Conservation (phyloP, 2,329 filamentous ascomycete genomes). For the Pseudogymnoascus sp. region DNA sequence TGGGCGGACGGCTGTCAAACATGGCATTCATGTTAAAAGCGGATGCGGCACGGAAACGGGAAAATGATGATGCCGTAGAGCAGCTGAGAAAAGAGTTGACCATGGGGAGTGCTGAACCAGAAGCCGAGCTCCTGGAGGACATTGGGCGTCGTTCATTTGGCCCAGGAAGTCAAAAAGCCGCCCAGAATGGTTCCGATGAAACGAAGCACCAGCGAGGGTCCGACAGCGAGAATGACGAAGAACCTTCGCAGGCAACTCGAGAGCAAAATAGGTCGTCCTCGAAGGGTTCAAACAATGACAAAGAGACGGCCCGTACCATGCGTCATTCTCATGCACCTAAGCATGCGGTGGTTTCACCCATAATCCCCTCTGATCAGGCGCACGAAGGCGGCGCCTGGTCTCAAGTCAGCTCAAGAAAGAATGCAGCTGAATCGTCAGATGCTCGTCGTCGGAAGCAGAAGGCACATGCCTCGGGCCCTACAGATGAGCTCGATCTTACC, state of each 20-base stretch:
- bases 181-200: slow-evolving; percentile 34
- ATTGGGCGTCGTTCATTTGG: slow-evolving; percentile 66
- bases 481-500: slow-evolving; percentile 26
- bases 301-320: background rate
- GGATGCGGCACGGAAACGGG: slow-evolving; percentile 66
- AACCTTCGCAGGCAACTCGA: background rate
- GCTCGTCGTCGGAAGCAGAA: slow-evolving; percentile 26
- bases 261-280: background rate
- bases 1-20: slow-evolving; percentile 60
- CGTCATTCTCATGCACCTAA: background rate
- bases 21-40: slow-evolving; percentile 96
- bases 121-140: slow-evolving; percentile 44
- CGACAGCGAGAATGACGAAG: slow-evolving; percentile 34
- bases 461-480: slow-evolving; percentile 22
- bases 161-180: slow-evolving; percentile 31
- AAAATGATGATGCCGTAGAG: slow-evolving; percentile 69
- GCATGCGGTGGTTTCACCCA: background rate
- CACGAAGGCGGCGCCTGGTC: slow-evolving; percentile 28
- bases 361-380: slow-evolving; percentile 10
- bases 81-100: slow-evolving; percentile 63
- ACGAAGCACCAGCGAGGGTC: slow-evolving; percentile 52
- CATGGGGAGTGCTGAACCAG: slow-evolving; percentile 51
- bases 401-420: slow-evolving; percentile 19
- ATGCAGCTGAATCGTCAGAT: slow-evolving; percentile 22
- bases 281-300: background rate